Conservation (phyloP, 768 basidiomycete genomes). For the Suillus cothurnatus region DNA sequence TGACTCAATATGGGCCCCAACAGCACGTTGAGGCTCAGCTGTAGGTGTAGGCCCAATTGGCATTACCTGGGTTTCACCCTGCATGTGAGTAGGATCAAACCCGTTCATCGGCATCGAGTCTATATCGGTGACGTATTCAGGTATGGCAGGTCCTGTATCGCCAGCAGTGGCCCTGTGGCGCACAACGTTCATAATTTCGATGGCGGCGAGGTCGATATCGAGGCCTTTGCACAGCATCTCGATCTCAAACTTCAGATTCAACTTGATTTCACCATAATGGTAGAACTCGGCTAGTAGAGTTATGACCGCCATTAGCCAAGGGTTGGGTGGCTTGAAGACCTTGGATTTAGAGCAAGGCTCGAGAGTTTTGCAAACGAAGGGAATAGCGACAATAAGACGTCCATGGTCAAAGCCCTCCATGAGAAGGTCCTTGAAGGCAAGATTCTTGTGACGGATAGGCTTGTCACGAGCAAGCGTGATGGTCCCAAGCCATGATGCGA, state of each 20-base stretch:
- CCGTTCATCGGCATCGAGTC: slow-evolving; percentile 77
- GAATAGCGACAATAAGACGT: slow-evolving; percentile 90
- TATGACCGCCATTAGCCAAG: slow-evolving; percentile 97
- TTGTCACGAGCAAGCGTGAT: slow-evolving; percentile 91
- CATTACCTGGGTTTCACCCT: slow-evolving; percentile 60
- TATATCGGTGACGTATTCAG: slow-evolving; percentile 80
- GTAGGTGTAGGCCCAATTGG: slow-evolving; percentile 60
- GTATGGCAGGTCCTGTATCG: slow-evolving; percentile 62
- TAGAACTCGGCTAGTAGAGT: slow-evolving; percentile 94
- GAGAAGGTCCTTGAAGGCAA: slow-evolving; percentile 97
- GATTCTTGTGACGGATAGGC: slow-evolving; percentile 90
- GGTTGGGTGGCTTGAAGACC: slow-evolving; percentile 96
- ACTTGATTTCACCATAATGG: slow-evolving; percentile 92
- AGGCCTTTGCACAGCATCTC: slow-evolving; percentile 94
- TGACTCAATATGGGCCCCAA: slow-evolving; percentile 79
- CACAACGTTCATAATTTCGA: slow-evolving; percentile 84
- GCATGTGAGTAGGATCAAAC: slow-evolving; percentile 57
- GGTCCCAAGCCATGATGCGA: slow-evolving; percentile 92
- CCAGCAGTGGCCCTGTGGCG: slow-evolving; percentile 72
- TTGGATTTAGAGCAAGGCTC: slow-evolving; percentile 87
- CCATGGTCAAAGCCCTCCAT: slow-evolving; percentile 94
- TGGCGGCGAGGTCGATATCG: slow-evolving; percentile 79
- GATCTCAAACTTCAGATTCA: slow-evolving; percentile 98
- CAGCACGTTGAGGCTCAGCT: slow-evolving; percentile 64
- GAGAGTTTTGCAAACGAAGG: slow-evolving; percentile 97